Conservation (phyloP, 345 rosid genomes). For the Raphanus sativus region DNA sequence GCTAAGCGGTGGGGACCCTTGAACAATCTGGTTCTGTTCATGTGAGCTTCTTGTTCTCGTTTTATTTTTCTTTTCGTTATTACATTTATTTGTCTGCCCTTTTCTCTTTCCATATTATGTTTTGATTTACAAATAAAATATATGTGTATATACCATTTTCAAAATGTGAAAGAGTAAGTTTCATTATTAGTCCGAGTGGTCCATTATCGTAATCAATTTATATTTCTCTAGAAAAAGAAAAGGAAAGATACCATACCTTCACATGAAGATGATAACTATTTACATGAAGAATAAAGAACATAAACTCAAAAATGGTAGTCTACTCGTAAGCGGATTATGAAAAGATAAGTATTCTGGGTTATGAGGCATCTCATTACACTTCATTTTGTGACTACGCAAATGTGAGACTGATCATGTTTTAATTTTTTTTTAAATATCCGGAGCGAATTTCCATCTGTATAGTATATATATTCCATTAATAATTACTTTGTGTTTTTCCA, state of each 20-base stretch:
- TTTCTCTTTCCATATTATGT: neutral
- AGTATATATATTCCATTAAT: too few relatives aligned
- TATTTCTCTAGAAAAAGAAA: neutral
- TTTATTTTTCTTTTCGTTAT: constrained; percentile 21
- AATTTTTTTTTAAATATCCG: too few relatives aligned
- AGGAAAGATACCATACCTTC: neutral
- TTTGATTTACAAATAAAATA: neutral
- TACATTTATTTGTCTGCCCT: constrained; percentile 14
- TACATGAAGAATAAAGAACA: too few relatives aligned
- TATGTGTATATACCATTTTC: neutral
- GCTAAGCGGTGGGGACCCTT: constrained; percentile 31
- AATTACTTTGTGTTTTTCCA: too few relatives aligned
- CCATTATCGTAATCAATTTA: neutral
- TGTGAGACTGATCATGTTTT: too few relatives aligned
- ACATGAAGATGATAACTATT: too few relatives aligned
- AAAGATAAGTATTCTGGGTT: too few relatives aligned
- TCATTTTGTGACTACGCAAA: too few relatives aligned
- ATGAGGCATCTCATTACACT: too few relatives aligned
- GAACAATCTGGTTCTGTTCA: constrained; percentile 44
- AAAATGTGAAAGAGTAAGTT: neutral
- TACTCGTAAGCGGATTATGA: too few relatives aligned
- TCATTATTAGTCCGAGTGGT: neutral
- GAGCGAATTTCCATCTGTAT: too few relatives aligned
- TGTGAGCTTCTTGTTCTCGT: constrained; percentile 43
- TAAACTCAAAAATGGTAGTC: too few relatives aligned